These are phyloP conservation scores for Starmerella potacharoeniae DNA, from an alignment of 805 yeast genomes.

Conservation along the genomic window DNA sequence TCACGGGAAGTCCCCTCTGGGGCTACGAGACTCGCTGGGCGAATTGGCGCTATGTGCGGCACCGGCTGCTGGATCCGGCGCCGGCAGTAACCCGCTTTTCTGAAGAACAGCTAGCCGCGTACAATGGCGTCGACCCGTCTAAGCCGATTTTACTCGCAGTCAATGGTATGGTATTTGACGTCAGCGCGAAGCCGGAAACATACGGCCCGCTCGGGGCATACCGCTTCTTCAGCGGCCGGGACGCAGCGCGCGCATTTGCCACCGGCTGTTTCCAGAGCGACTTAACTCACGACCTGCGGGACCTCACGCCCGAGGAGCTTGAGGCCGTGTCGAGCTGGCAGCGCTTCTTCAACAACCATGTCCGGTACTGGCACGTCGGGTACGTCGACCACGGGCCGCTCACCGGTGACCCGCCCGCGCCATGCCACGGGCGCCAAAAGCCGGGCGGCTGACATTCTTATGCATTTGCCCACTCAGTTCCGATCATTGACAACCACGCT, in stretches of 20 bases:
- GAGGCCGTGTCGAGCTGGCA: conserved; percentile 43
- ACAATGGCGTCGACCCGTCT: conserved; percentile 38
- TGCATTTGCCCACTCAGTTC: background rate
- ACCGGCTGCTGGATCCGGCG: conserved; percentile 21
- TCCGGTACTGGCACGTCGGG: conserved; percentile 55
- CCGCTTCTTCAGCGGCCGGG: conserved; percentile 48
- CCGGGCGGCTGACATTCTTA: conserved; percentile 2
- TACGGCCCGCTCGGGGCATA: conserved; percentile 55
- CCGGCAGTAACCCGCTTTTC: conserved; percentile 30
- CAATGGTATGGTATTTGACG: conserved; percentile 56
- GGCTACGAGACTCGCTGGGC: conserved; percentile 45
- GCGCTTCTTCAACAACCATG: conserved; percentile 35
- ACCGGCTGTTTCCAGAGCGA: conserved; percentile 61
- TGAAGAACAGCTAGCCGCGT: conserved; percentile 37
- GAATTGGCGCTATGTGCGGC: conserved; percentile 35
- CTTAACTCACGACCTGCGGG: conserved; percentile 56
- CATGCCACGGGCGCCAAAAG: conserved; percentile 30
- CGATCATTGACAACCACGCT: too few species aligned
- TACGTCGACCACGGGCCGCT: conserved; percentile 37
- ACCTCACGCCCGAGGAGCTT: conserved; percentile 38
- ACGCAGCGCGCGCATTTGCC: conserved; percentile 55
- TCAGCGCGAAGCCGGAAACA: conserved; percentile 36
- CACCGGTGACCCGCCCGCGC: conserved; percentile 41
- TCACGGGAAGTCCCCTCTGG: conserved; percentile 51
- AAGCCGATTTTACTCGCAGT: conserved; percentile 50